phyloP scores from a whole-genome alignment of 2,329 filamentous ascomycete species.

The Amauroascus verrucosus region DNA sequence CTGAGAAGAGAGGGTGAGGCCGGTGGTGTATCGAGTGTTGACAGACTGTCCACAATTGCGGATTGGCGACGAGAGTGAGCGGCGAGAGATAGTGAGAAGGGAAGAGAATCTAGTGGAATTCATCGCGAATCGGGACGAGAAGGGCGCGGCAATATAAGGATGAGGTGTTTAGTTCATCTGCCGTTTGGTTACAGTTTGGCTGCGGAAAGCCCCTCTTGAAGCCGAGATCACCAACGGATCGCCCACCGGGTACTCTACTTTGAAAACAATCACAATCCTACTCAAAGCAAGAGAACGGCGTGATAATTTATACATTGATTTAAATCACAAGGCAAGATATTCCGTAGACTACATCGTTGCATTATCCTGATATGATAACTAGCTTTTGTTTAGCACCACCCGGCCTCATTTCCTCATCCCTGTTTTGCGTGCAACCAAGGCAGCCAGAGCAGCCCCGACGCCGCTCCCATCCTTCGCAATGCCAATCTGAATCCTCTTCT shows the following conservation, averaged over 20 bases:
- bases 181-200: too few relatives aligned
- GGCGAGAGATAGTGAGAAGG: conserved; percentile 5
- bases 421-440: conserved; percentile 65
- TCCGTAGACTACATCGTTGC: too few relatives aligned
- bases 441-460: conserved; percentile 91
- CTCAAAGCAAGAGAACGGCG: too few relatives aligned
- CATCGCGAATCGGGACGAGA: not conserved
- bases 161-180: too few relatives aligned
- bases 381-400: not conserved
- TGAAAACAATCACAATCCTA: not conserved
- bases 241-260: not conserved
- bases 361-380: too few relatives aligned
- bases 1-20: not conserved
- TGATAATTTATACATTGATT: too few relatives aligned
- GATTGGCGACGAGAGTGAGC: not conserved
- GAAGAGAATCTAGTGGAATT: conserved; percentile 2
- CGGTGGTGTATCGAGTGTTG: not conserved
- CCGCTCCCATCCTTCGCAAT: conserved; percentile 95
- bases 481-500: conserved; percentile 81
- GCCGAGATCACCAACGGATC: not conserved
- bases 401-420: conserved; percentile 4
- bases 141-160: not conserved
- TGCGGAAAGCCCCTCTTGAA: not conserved
- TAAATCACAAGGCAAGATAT: too few relatives aligned
- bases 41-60: not conserved